These are phyloP conservation scores for Silene vulgaris DNA, from an alignment of 179 eudicot genomes.

Conservation along the genomic window DNA sequence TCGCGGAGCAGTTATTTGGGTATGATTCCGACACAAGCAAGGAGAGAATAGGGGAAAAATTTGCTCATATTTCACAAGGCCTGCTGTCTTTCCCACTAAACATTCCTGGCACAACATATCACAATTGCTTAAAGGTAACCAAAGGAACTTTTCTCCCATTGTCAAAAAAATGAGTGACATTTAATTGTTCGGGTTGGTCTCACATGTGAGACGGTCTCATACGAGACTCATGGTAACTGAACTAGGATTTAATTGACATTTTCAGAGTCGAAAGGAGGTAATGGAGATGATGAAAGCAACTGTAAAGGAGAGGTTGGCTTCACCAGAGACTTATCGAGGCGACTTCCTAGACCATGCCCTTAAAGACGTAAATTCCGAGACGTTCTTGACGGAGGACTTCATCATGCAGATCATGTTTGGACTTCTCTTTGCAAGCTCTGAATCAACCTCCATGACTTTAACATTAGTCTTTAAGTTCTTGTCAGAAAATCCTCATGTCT, in stretches of 20 bases:
- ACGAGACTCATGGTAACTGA: background rate
- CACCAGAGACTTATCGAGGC: conserved; percentile 34
- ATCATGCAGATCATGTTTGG: conserved; percentile 57
- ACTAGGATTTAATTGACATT: background rate
- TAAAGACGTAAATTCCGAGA: conserved; percentile 42
- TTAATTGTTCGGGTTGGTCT: no score
- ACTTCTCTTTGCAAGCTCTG: conserved; percentile 56
- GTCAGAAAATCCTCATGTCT: conserved; percentile 50
- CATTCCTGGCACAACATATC: conserved; percentile 54
- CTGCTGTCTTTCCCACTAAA: conserved; percentile 52
- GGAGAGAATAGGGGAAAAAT: conserved; percentile 39
- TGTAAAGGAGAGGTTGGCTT: conserved; percentile 33
- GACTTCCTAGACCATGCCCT: conserved; percentile 59
- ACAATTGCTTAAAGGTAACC: conserved; percentile 53
- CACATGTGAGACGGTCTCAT: background rate
- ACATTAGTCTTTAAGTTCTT: conserved; percentile 57
- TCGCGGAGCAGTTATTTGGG: conserved; percentile 44
- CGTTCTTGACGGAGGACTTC: conserved; percentile 57
- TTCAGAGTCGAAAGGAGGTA: conserved; percentile 43
- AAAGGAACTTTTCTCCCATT: background rate
- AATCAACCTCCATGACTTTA: conserved; percentile 48
- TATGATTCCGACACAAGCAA: conserved; percentile 42
- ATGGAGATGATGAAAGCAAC: conserved; percentile 37
- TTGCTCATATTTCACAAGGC: conserved; percentile 40
- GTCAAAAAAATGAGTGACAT: no score